Evolutionary conservation across 78 protist genomes (phyloP).

Genomic region (Isochrysis galbana): DNA sequence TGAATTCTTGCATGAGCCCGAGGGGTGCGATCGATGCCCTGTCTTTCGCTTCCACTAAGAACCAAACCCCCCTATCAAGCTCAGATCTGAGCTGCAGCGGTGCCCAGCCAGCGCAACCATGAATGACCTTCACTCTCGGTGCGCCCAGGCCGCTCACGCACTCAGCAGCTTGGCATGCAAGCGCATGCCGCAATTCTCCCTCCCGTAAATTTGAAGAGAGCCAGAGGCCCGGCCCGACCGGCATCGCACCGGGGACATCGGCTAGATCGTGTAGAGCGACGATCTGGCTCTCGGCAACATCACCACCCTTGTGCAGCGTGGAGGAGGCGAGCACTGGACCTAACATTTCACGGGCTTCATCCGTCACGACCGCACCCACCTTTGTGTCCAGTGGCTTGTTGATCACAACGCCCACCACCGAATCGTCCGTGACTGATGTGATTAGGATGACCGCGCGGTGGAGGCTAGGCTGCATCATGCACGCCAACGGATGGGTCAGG

Average conservation of each 20-base stretch:
- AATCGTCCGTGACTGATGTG: neutral
- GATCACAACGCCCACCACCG: neutral
- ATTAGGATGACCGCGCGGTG: neutral
- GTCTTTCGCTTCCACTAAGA: neutral
- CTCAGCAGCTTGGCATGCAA: neutral
- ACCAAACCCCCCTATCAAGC: neutral
- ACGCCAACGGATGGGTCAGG: neutral
- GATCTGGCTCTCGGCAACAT: neutral
- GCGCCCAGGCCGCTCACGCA: neutral
- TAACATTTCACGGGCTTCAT: neutral
- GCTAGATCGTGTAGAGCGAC: neutral
- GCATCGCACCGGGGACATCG: neutral
- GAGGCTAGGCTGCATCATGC: neutral
- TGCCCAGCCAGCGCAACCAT: neutral
- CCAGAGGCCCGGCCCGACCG: neutral
- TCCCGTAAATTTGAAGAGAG: neutral
- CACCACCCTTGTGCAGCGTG: neutral
- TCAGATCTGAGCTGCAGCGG: neutral
- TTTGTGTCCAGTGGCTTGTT: neutral
- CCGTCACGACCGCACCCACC: neutral
- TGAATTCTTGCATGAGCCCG: neutral
- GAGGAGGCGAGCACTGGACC: neutral
- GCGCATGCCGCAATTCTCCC: neutral
- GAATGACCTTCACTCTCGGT: neutral
- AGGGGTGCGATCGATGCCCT: neutral